Conservation (phyloP, 768 basidiomycete genomes). For the Lactarius hengduanensis region DNA sequence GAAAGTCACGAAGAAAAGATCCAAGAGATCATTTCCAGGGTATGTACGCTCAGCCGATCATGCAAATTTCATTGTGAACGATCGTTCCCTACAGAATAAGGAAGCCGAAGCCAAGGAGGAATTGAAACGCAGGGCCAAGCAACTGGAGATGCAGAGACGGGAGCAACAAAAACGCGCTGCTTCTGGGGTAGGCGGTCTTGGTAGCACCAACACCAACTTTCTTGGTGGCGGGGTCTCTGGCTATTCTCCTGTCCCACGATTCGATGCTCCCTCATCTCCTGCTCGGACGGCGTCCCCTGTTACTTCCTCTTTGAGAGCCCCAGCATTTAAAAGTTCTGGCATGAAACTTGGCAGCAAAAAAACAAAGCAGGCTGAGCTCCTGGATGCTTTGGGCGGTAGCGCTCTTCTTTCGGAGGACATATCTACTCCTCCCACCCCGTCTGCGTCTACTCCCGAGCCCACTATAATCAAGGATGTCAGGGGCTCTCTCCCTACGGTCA, state of each 20-base stretch:
- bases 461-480: constrained; percentile 48
- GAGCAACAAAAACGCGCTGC: constrained; percentile 85
- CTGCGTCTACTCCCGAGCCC: constrained; percentile 47
- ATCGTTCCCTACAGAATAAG: constrained; percentile 66
- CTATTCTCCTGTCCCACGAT: constrained; percentile 71
- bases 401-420: constrained; percentile 55
- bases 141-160: constrained; percentile 95
- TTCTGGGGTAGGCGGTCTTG: constrained; percentile 41
- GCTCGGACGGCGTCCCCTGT: constrained; percentile 46
- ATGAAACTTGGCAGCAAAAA: constrained; percentile 98
- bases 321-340: constrained; percentile 89
- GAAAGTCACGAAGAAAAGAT: constrained; percentile 94
- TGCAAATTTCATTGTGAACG: constrained; percentile 1
- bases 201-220: constrained; percentile 55
- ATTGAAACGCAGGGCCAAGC: constrained; percentile 95
- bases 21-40: constrained; percentile 95
- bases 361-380: constrained; percentile 81
- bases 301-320: constrained; percentile 53
- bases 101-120: constrained; percentile 99
- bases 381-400: constrained; percentile 86
- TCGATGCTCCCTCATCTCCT: constrained; percentile 58
- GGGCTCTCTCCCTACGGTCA: constrained; percentile 71
- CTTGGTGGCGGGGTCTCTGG: constrained; percentile 67
- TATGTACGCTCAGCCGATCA: constrained; percentile 48
- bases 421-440: constrained; percentile 51